Percentiles rank a stretch among this genome's conserved stretches.
Conservation (phyloP, 139 green algal genomes). For the Eudorina sp. region DNA sequence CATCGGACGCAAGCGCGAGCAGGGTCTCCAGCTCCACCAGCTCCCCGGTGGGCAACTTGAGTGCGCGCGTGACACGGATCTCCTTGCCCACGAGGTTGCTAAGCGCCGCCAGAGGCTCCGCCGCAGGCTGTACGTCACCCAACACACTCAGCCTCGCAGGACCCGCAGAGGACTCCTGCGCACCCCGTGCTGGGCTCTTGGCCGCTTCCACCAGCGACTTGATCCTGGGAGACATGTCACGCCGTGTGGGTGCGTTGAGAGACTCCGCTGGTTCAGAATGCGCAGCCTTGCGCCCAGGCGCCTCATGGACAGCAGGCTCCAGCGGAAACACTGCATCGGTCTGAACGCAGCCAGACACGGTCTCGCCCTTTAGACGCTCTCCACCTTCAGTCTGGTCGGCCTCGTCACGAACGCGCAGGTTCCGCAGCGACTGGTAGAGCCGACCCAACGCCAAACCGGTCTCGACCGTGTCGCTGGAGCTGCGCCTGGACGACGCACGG, state of each 20-base stretch:
- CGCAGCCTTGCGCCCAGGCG: too few relatives aligned
- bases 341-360: background rate
- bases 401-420: constrained; percentile 15
- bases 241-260: too few relatives aligned
- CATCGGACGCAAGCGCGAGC: background rate
- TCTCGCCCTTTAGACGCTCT: background rate
- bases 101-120: background rate
- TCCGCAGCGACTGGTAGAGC: background rate
- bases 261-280: too few relatives aligned
- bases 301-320: too few relatives aligned
- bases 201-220: too few relatives aligned
- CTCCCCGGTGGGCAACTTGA: constrained; percentile 6
- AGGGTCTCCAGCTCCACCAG: constrained; percentile 36
- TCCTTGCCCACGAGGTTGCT: background rate
- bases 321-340: background rate
- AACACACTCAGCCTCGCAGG: too few relatives aligned
- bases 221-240: too few relatives aligned
- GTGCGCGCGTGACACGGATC: constrained; percentile 11
- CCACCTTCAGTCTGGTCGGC: background rate
- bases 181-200: too few relatives aligned
- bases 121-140: background rate
- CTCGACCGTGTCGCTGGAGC: constrained; percentile 21
- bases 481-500: background rate
- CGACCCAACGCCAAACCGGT: constrained; percentile 1
- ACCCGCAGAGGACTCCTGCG: too few relatives aligned